Evolutionary conservation across 116 monocot species (phyloP), one percentile per base, ranked within the genome.

Genomic region (Iris pallida): DNA sequence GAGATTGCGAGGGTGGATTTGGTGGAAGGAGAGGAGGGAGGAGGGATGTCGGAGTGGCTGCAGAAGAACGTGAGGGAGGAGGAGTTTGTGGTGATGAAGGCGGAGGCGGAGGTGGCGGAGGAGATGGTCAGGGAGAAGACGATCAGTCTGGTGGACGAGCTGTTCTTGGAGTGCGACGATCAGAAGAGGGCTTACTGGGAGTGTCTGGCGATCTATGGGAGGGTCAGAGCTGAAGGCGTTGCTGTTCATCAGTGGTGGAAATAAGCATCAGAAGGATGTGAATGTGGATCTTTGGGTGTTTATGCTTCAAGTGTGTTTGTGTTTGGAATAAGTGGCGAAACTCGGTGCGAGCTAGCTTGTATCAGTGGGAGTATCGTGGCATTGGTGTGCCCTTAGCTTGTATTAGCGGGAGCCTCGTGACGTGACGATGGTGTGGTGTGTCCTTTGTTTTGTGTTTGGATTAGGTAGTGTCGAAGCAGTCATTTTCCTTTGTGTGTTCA

Each of bases 211-310:
- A 76, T 88, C 62, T 88, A 88, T 48, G 89, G 86, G 11, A 88
- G 66, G 68, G 72, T 88, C 53, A 75, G 74, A 57, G 88, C 88
- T 64, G 71, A 74, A 40, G 86, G 86, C 1, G 79, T 92, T 20
- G 85, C 86, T 16, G 89, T 92, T n/a, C 86, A 92, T 47, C 92
- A 85, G 63, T 92, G 92, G 92, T 88, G 88, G 85, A 80, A 77
- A 30, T 30, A 30, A 30, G 30, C 30, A 30, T 30, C 30, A 30
- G 30, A 30, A 30, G 30, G 3, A 30, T 30, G n/a, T n/a, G n/a
- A n/a, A n/a, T n/a, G n/a, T n/a, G 30, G 30, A 30, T 30, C 30
- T 30, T 30, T 30, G 30, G 30, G 30, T 30, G 30, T 30, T n/a
- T n/a, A 30, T 30, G 30, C 30, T 30, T 30, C 3, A 30, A 30